Evolutionary conservation across 2,329 filamentous ascomycete genomes (phyloP).

Genomic region (Gliomastix tumulicola): DNA sequence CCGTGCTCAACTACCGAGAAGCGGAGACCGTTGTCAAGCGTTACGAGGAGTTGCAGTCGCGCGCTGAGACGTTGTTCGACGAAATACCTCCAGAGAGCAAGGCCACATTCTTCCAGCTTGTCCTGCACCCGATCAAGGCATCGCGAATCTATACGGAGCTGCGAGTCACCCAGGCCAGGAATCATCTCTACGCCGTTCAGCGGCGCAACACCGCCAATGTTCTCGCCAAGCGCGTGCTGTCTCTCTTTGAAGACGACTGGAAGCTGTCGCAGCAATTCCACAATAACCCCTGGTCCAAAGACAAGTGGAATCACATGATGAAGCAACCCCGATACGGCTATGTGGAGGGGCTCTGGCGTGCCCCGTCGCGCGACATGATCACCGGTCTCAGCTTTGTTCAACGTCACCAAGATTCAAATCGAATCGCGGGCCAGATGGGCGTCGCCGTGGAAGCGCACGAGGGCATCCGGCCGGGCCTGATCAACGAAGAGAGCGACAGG

Average conservation of each 20-base stretch:
- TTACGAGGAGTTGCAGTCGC: constrained; percentile 40
- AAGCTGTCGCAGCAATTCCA: constrained; percentile 44
- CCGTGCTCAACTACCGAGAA: constrained; percentile 52
- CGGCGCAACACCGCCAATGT: constrained; percentile 47
- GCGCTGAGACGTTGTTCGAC: constrained; percentile 36
- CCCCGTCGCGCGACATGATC: constrained; percentile 48
- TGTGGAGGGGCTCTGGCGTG: constrained; percentile 47
- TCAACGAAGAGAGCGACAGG: constrained; percentile 46
- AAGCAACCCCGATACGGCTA: constrained; percentile 42
- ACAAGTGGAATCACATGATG: constrained; percentile 52
- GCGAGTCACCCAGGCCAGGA: constrained; percentile 40
- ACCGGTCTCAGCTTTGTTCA: constrained; percentile 47
- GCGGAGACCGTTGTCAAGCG: constrained; percentile 44
- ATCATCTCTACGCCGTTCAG: constrained; percentile 45
- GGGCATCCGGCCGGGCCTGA: constrained; percentile 36
- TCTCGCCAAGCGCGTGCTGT: constrained; percentile 34
- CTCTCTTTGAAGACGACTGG: constrained; percentile 43
- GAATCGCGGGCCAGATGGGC: constrained; percentile 56
- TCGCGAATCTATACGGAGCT: constrained; percentile 50
- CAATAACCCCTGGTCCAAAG: constrained; percentile 30
- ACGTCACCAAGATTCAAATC: constrained; percentile 35
- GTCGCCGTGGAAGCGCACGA: constrained; percentile 60
- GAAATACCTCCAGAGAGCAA: constrained; percentile 32
- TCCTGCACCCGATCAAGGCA: constrained; percentile 48
- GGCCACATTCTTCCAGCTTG: constrained; percentile 45